Evolutionary conservation across 73 alveolate species (phyloP), one percentile per base, ranked within the genome.

Genomic region (Uronychia setigera): DNA sequence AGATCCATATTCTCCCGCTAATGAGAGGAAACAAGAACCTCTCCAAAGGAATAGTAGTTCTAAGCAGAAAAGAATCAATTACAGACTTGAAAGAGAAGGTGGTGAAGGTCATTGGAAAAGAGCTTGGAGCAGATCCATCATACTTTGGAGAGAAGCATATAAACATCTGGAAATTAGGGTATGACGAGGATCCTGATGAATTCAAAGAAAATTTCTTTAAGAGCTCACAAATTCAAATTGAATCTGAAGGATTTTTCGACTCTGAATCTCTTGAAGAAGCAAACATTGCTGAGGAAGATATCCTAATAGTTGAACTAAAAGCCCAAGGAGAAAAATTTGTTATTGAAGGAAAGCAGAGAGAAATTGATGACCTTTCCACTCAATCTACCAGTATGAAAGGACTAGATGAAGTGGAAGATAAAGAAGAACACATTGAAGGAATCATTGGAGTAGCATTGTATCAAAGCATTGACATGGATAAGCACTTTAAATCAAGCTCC

Each of bases 231-330:
- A 84, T 57, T 29, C 74, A 74, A 27, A 59, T 84, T 0, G 84
- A 79, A n/a, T 82, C 83, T 1, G 32, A n/a, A 26, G 34, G 88
- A 79, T 84, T 84, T 77, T 29, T 29, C 67, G 75, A 86, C 67
- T 77, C 27, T 79, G 32, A 78, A 87, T 32, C 28, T 35, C 26
- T 91, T 14, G 88, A 91, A 74, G 89, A 87, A 33, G 77, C 87
- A 30, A 93, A 92, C 33, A 78, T 93, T 26, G 96, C 96, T 58
- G 90, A 88, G 28, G 93, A 93, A 28, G 95, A 88, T 57, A 58
- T 92, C 0, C 46, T 92, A 27, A n/a, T 91, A 0, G 59, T 82
- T 32, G 97, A 93, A 74, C 59, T 90, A 74, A 11, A 11, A 19
- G 67, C 84, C 77, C 1, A 83, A 83, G 31, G 60, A 58, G n/a